Evolutionary conservation across 2,329 filamentous ascomycete species (phyloP).

Genomic region (Acephala macrosclerotiorum): DNA sequence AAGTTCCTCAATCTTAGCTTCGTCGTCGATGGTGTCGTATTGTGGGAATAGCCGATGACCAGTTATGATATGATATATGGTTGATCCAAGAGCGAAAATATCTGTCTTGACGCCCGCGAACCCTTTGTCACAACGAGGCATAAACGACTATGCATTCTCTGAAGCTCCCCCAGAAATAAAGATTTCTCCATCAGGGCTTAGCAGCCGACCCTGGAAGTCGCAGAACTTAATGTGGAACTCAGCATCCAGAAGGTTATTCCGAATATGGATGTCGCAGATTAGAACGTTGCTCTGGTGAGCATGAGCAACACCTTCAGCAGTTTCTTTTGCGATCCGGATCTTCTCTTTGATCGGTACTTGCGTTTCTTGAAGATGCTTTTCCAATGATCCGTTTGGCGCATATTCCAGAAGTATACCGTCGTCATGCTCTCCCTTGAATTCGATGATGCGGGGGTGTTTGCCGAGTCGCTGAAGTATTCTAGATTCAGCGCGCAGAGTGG

Average conservation of each 20-base stretch:
- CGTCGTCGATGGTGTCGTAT: constrained; percentile 28
- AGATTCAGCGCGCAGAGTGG: neutral
- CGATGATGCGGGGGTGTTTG: constrained; percentile 13
- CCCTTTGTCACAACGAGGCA: constrained; percentile 33
- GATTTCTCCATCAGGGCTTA: constrained; percentile 17
- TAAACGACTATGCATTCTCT: constrained; percentile 35
- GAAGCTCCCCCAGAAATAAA: constrained; percentile 16
- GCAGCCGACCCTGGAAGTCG: constrained; percentile 28
- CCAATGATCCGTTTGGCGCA: constrained; percentile 11
- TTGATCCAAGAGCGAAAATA: constrained; percentile 38
- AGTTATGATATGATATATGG: constrained; percentile 37
- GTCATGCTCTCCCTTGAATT: constrained; percentile 8
- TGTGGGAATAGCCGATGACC: constrained; percentile 34
- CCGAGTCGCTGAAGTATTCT: constrained; percentile 6
- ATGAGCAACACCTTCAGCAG: constrained; percentile 17
- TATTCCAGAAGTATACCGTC: constrained; percentile 14
- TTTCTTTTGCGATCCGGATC: too few relatives aligned
- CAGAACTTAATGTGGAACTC: constrained; percentile 27
- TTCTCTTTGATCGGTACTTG: too few relatives aligned
- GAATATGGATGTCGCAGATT: constrained; percentile 16
- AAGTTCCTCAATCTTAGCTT: constrained; percentile 30
- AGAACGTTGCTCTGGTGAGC: constrained; percentile 8
- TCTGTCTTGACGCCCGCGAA: constrained; percentile 33
- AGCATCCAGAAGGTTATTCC: constrained; percentile 24
- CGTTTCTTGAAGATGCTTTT: constrained; percentile 11